Evolutionary conservation across 164 flowering plant species (phyloP).

Genomic region (Sedum album): DNA sequence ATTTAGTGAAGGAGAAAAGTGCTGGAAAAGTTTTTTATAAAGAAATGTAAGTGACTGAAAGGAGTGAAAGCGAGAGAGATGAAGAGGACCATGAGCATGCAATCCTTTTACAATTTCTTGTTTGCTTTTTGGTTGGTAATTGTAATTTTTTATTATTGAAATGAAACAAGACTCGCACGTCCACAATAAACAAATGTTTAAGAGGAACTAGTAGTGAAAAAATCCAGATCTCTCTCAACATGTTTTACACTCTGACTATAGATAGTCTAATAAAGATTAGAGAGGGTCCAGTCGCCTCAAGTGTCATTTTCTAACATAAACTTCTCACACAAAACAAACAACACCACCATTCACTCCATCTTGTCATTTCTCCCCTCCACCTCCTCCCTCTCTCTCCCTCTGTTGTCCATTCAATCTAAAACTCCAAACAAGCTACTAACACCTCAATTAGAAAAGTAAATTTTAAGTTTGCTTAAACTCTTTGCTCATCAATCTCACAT

Average conservation of each 20-base stretch:
- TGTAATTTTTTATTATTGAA: background rate
- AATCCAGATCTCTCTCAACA: background rate
- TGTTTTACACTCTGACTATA: background rate
- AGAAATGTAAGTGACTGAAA: background rate
- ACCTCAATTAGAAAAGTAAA: background rate
- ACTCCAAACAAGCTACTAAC: conserved; percentile 39
- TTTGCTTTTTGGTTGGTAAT: background rate
- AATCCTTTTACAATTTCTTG: background rate
- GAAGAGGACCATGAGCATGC: background rate
- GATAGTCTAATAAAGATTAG: conserved; percentile 37
- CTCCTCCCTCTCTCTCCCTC: conserved; percentile 9
- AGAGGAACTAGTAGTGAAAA: conserved; percentile 24
- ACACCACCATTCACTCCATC: conserved; percentile 65
- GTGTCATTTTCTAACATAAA: conserved; percentile 91
- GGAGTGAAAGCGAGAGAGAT: background rate
- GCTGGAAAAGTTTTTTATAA: background rate
- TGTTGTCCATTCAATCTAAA: conserved; percentile 28
- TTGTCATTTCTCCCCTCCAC: conserved; percentile 35
- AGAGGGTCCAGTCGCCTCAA: conserved; percentile 44
- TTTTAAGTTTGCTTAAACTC: too few relatives aligned
- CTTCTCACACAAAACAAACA: conserved; percentile 68
- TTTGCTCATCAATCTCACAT: background rate
- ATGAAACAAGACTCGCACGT: background rate
- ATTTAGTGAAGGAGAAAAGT: background rate
- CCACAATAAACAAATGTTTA: background rate